Evolutionary conservation across 1,284 basidiomycete genomes (phyloP).

Genomic region (Phellopilus nigrolimitatus): DNA sequence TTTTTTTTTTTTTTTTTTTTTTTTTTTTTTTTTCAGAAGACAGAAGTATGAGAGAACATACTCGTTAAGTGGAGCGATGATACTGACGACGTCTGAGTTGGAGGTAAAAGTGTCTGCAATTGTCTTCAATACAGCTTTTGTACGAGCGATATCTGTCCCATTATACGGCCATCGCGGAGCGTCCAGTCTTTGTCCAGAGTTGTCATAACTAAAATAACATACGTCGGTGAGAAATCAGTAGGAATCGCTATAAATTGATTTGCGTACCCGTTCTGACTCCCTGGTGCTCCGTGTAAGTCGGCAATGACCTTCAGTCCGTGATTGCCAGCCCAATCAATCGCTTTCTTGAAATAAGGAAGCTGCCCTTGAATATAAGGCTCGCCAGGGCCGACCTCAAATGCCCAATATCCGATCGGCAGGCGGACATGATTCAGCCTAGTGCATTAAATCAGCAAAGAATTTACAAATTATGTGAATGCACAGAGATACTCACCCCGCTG

Average conservation of each 20-base stretch:
- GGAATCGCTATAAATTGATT: neutral
- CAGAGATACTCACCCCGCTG: conserved; percentile 52
- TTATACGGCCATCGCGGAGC: conserved; percentile 69
- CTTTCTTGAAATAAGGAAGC: conserved; percentile 62
- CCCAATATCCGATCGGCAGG: conserved; percentile 90
- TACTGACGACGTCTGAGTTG: conserved; percentile 54
- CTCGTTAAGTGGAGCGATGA: conserved; percentile 78
- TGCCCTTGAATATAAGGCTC: conserved; percentile 87
- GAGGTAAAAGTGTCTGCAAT: conserved; percentile 59
- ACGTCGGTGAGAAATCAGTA: neutral
- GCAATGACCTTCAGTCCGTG: conserved; percentile 78
- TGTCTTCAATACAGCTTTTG: conserved; percentile 61
- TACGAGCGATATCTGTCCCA: conserved; percentile 63
- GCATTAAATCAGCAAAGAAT: neutral
- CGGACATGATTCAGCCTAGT: conserved; percentile 77
- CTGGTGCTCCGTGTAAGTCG: conserved; percentile 82
- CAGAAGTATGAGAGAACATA: conserved; percentile 30
- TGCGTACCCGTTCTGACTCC: conserved; percentile 73
- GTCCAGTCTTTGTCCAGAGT: conserved; percentile 69
- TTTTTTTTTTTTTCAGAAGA: conserved; percentile 44
- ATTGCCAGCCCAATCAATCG: conserved; percentile 73
- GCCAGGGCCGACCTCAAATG: conserved; percentile 73
- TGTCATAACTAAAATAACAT: conserved; percentile 59
- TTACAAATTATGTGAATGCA: conserved; percentile 19
- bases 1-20: too few species aligned